Percentiles rank a stretch among this genome's conserved stretches.
These are phyloP conservation scores for Amoebophrya sp. DNA, from an alignment of 169 alveolate genomes.

Conservation along the genomic window DNA sequence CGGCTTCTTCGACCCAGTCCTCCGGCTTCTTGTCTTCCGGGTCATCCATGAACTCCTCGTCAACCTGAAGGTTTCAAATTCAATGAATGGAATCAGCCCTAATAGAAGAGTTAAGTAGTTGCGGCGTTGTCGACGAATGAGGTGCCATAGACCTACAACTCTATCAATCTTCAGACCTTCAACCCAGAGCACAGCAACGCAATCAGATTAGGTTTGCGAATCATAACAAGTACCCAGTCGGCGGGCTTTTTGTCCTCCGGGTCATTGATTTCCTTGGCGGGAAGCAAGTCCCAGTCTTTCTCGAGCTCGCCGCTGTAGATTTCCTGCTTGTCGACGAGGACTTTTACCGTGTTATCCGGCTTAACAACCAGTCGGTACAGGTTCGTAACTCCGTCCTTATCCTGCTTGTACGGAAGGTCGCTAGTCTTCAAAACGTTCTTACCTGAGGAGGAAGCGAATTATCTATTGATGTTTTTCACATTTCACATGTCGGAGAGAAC, in stretches of 20 bases:
- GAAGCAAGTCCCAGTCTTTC: conserved; percentile 43
- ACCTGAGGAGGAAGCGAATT: no score
- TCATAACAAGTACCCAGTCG: conserved; percentile 51
- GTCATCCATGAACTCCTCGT: conserved; percentile 36
- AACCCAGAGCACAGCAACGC: no score
- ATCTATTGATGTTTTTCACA: no score
- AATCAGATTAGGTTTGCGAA: no score
- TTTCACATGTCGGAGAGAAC: no score
- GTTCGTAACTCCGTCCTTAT: conserved; percentile 39
- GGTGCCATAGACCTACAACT: no score
- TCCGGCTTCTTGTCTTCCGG: conserved; percentile 47
- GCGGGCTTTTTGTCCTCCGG: conserved; percentile 48
- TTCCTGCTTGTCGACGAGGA: conserved; percentile 44
- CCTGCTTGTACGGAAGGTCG: conserved; percentile 48
- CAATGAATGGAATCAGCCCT: no score
- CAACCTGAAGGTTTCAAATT: no score
- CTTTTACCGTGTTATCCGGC: conserved; percentile 45
- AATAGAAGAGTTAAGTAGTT: no score
- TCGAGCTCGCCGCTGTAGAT: conserved; percentile 44
- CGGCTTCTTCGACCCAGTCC: conserved; percentile 38
- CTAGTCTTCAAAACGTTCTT: conserved; percentile 50
- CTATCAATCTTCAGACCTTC: no score
- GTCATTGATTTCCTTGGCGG: conserved; percentile 42
- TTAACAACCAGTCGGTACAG: conserved; percentile 39
- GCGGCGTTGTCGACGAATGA: no score